A percentile compares a stretch with the other conserved stretches of the same genome.
phyloP scores from a whole-genome alignment of 305 asterid species.

The Fraxinus xanthoxyloides region DNA sequence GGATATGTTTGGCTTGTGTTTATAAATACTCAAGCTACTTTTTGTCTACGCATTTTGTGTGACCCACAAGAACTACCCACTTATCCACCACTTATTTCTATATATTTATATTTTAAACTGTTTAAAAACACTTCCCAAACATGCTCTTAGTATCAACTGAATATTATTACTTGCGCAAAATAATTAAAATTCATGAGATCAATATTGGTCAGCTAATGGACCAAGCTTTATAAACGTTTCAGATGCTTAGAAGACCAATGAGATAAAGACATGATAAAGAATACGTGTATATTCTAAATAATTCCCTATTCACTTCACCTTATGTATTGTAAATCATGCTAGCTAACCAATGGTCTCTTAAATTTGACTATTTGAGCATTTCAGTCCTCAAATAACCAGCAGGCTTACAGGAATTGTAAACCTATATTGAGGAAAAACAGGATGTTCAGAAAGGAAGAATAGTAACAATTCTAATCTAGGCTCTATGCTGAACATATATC shows the following conservation, averaged over 20 bases:
- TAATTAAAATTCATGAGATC: not conserved
- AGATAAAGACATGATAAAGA: not conserved
- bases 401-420: not conserved
- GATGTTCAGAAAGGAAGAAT: not conserved
- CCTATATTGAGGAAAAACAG: not conserved
- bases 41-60: not conserved
- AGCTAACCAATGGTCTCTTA: not conserved
- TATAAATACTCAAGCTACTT: not conserved
- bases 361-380: not conserved
- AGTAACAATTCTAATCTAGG: not conserved
- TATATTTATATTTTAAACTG: not conserved
- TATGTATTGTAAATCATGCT: not conserved
- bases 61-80: not conserved
- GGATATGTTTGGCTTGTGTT: not conserved
- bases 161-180: not conserved
- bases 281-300: not conserved
- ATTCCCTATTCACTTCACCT: not conserved
- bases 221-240: not conserved
- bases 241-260: not conserved
- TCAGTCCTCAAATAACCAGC: not conserved
- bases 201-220: not conserved
- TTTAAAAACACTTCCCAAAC: not conserved
- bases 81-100: not conserved
- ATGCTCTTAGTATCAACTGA: not conserved
- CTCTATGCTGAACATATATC: not conserved